Evolutionary conservation across 2,329 filamentous ascomycete species (phyloP).

Genomic region (Paracoccidioides lutzii): DNA sequence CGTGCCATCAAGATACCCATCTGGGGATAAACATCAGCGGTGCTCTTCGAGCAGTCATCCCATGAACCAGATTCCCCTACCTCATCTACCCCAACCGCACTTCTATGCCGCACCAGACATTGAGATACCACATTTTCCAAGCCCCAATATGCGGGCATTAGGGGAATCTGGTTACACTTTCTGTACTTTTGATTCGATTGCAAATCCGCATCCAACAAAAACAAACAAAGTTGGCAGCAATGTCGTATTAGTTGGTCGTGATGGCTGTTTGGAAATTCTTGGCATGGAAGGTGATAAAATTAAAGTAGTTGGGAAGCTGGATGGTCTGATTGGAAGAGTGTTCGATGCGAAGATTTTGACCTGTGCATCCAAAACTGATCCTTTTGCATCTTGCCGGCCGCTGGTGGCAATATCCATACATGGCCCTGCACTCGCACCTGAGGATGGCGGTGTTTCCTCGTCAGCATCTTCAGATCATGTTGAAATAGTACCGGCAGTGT

Average conservation of each 20-base stretch:
- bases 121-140: slow-evolving; percentile 40
- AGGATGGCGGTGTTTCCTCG: slow-evolving; percentile 23
- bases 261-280: slow-evolving; percentile 67
- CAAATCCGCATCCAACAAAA: slow-evolving; percentile 32
- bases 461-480: slow-evolving; percentile 25
- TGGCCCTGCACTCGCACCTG: slow-evolving; percentile 45
- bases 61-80: slow-evolving; percentile 40
- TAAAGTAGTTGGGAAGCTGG: slow-evolving; percentile 56
- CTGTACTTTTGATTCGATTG: slow-evolving; percentile 66
- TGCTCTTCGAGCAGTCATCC: slow-evolving; percentile 26
- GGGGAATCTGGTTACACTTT: slow-evolving; percentile 49
- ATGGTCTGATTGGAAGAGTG: slow-evolving; percentile 67
- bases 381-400: slow-evolving; percentile 47
- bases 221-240: slow-evolving; percentile 31
- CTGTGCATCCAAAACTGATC: slow-evolving; percentile 46
- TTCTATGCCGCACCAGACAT: slow-evolving; percentile 65
- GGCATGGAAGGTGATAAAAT: slow-evolving; percentile 58
- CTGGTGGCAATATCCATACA: slow-evolving; percentile 70
- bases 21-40: slow-evolving; percentile 27
- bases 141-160: slow-evolving; percentile 8
- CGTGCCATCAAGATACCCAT: slow-evolving; percentile 25
- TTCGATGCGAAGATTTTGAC: slow-evolving; percentile 71
- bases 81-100: slow-evolving; percentile 63
- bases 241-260: slow-evolving; percentile 67
- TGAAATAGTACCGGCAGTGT: slow-evolving; percentile 20